phyloP scores from a whole-genome alignment of 257 asterid species.

The Vinca minor region DNA sequence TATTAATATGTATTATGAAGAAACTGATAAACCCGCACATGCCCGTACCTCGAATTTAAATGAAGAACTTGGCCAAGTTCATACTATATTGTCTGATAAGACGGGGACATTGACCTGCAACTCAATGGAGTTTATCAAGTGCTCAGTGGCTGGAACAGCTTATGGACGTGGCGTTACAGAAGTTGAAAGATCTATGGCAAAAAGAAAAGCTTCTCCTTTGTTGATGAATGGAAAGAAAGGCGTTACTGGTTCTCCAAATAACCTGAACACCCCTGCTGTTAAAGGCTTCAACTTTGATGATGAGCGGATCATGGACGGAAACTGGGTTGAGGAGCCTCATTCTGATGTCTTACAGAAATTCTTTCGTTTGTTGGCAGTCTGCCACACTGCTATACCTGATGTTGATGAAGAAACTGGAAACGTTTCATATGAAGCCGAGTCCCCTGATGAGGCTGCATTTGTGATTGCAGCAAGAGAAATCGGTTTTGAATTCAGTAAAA shows the following conservation, averaged over 20 bases:
- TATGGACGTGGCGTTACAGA: constrained; percentile 77
- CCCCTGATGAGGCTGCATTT: constrained; percentile 96
- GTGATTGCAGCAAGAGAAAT: constrained; percentile 89
- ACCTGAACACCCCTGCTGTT: constrained; percentile 31
- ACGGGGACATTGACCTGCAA: constrained; percentile 91
- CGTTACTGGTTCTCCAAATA: constrained; percentile 17
- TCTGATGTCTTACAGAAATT: constrained; percentile 59
- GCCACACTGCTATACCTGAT: constrained; percentile 94
- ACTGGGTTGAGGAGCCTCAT: constrained; percentile 54
- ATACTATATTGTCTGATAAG: constrained; percentile 85
- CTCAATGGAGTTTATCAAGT: constrained; percentile 92
- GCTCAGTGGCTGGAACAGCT: constrained; percentile 79
- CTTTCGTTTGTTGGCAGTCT: constrained; percentile 65
- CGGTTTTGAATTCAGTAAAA: constrained; percentile 72
- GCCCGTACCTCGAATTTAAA: constrained; percentile 89
- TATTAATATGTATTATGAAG: constrained; percentile 75
- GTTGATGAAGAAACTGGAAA: constrained; percentile 54
- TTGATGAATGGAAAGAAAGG: constrained; percentile 27
- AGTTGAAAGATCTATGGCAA: constrained; percentile 85
- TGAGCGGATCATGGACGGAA: constrained; percentile 54
- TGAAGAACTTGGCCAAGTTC: constrained; percentile 87
- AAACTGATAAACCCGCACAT: constrained; percentile 78
- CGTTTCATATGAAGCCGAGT: constrained; percentile 82
- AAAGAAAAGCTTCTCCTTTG: constrained; percentile 59
- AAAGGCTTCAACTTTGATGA: constrained; percentile 88